These are phyloP conservation scores for Aspergillus funiculosus DNA, from an alignment of 495 filamentous ascomycete genomes.

Conservation along the genomic window DNA sequence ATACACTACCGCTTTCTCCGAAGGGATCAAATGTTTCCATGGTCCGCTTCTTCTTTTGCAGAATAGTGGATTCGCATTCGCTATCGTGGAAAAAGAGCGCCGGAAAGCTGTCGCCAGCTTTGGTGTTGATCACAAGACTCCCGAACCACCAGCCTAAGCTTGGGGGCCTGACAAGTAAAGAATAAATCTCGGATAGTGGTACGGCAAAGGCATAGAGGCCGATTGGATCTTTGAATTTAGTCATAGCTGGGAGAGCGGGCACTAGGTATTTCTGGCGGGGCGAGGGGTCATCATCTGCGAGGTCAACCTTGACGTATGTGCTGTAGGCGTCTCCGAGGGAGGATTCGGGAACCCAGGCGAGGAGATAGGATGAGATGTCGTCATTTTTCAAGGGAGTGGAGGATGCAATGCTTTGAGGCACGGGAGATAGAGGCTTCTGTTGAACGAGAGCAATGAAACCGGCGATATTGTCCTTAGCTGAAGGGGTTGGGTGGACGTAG, in stretches of 20 bases:
- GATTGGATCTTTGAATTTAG: constrained; percentile 60
- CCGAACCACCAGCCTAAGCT: constrained; percentile 98
- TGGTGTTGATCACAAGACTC: constrained; percentile 84
- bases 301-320: constrained; percentile 92
- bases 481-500: constrained; percentile 94
- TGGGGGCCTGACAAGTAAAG: constrained; percentile 81
- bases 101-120: constrained; percentile 85
- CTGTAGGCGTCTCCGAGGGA: constrained; percentile 78
- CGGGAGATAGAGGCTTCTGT: constrained; percentile 58
- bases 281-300: constrained; percentile 69
- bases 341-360: constrained; percentile 92
- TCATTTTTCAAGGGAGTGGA: constrained; percentile 47
- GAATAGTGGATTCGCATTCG: constrained; percentile 91
- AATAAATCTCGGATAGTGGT: constrained; percentile 85
- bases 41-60: constrained; percentile 82
- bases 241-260: constrained; percentile 76
- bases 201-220: constrained; percentile 91
- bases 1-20: constrained; percentile 73
- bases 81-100: constrained; percentile 96
- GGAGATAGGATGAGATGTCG: constrained; percentile 62
- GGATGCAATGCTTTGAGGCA: constrained; percentile 23
- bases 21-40: constrained; percentile 88
- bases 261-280: constrained; percentile 87
- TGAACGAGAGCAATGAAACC: constrained; percentile 93
- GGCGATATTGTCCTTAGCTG: constrained; percentile 91